Base-by-base conservation (phyloP, 768 basidiomycete genomes). In the Rhodotorula kratochvilovae region DNA sequence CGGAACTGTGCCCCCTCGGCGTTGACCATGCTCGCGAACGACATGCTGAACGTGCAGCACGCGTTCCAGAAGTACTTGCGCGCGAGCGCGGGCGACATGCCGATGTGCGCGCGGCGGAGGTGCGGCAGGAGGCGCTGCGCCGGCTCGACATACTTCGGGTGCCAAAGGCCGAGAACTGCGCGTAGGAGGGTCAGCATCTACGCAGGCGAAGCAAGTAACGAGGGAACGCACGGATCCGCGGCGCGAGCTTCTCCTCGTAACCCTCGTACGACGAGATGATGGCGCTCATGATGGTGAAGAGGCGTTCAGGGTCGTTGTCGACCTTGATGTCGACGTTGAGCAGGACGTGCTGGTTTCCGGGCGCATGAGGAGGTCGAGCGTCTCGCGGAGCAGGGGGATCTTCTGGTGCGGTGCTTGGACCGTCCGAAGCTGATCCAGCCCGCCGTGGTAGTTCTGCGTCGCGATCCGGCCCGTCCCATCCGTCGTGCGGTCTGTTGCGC, bases 381-480 rank as follows among this genome's bases (percentile, higher is more conserved):
- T 92, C 81, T 96, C 87, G 33, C 83, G 85, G 78, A 99, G 95
- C 8, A 91, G 93, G 23, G 95, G 92, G 72, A 99, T 93, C 27
- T 70, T 70, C 59, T 75, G 74, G 8, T 61, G 62, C 3, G 74
- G 74, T 23, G 45, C 31, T 66, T 75, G 70, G 62, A 51, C 66
- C 42, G 94, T 97, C 62, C 87, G 85, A 56, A 90, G 86, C 77
- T 91, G 85, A 80, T 92, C 83, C 83, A 91, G 88, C 3, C 86
- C 87, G n/a, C 90, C 90, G 79, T 86, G 82, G 89, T 90, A 93
- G 23, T 84, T 80, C 66, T 86, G 86, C 66, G 88, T 86, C 70
- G 85, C 85, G 77, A 93, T 83, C 29, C 90, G 74, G 83, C 81
- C 78, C 85, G 89, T 89, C 69, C 71, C 79, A 78, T 89, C 85